A percentile compares a stretch with the other conserved stretches of the same genome.
phyloP scores from a whole-genome alignment of 257 asterid genomes.

The Penstemon newberryi region DNA sequence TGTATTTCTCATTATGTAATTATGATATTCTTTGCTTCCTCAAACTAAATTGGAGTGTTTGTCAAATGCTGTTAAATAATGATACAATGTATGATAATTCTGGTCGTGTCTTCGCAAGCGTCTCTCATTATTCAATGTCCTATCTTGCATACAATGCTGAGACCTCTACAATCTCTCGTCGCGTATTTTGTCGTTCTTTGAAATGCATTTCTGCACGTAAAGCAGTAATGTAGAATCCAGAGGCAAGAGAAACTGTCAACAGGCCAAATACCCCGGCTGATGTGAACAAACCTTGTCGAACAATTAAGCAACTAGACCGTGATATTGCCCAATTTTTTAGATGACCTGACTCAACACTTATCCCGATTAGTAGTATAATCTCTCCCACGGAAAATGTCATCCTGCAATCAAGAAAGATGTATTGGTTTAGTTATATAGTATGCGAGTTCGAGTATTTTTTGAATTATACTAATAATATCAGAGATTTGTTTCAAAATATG shows the following conservation, averaged over 20 bases:
- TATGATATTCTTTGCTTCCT: not conserved
- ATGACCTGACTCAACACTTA: slow-evolving; percentile 88
- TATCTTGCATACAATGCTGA: slow-evolving; percentile 26
- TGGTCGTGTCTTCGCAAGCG: slow-evolving; percentile 33
- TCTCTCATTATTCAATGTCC: slow-evolving; percentile 45
- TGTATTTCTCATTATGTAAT: no score
- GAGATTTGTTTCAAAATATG: no score
- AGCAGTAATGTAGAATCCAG: slow-evolving; percentile 67
- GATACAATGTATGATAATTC: slow-evolving; percentile 30
- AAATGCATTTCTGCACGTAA: slow-evolving; percentile 46
- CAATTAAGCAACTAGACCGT: slow-evolving; percentile 47
- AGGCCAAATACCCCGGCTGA: slow-evolving; percentile 80
- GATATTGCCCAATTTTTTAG: slow-evolving; percentile 66
- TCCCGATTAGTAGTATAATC: slow-evolving; percentile 64
- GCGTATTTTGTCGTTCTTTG: slow-evolving; percentile 37
- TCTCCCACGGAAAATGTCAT: slow-evolving; percentile 74
- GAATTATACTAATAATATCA: no score
- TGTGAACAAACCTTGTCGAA: slow-evolving; percentile 68
- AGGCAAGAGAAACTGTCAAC: slow-evolving; percentile 60
- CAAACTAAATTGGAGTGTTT: slow-evolving; percentile 48
- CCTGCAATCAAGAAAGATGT: slow-evolving; percentile 40
- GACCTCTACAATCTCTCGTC: slow-evolving; percentile 51
- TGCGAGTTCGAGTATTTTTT: no score
- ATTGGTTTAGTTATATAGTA: not conserved
- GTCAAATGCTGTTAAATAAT: slow-evolving; percentile 52